Percentiles rank a stretch among this genome's conserved stretches.
phyloP scores from a whole-genome alignment of 1,139 yeast genomes.

The Taphrina flavorubra region DNA sequence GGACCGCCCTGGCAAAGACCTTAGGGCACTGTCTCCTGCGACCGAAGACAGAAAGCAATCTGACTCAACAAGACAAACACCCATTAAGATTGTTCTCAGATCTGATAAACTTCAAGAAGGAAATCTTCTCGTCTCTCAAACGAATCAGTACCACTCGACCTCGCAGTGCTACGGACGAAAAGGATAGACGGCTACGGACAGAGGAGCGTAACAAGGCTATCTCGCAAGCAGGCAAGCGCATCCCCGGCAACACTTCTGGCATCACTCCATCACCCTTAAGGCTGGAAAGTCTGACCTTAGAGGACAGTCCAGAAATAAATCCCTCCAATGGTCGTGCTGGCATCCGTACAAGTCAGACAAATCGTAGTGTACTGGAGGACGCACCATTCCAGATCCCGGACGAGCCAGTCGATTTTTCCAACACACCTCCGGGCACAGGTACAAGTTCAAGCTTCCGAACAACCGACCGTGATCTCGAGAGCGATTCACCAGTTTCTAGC shows the following conservation, averaged over 20 bases:
- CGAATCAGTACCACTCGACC: constrained; percentile 46
- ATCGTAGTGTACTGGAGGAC: constrained; percentile 5
- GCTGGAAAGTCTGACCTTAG: background rate
- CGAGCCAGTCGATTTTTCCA: background rate
- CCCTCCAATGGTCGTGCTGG: background rate
- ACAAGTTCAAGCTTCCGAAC: background rate
- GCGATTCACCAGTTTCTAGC: background rate
- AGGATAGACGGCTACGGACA: constrained; percentile 49
- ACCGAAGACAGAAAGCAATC: constrained; percentile 59
- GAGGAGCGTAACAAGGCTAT: constrained; percentile 51
- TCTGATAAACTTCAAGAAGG: constrained; percentile 64
- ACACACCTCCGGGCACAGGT: background rate
- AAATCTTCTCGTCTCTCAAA: constrained; percentile 61
- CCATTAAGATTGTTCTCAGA: constrained; percentile 67
- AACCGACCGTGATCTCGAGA: background rate
- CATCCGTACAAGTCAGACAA: background rate
- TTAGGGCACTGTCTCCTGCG: constrained; percentile 65
- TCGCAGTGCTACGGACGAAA: constrained; percentile 49
- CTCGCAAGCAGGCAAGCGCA: constrained; percentile 23
- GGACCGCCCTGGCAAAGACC: constrained; percentile 63
- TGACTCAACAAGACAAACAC: constrained; percentile 64
- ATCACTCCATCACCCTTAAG: constrained; percentile 13
- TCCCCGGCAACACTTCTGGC: background rate
- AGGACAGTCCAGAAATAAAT: background rate
- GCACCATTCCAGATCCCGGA: constrained; percentile 6